phyloP scores from a whole-genome alignment of 345 rosid species.

The Populus pruinosa region DNA sequence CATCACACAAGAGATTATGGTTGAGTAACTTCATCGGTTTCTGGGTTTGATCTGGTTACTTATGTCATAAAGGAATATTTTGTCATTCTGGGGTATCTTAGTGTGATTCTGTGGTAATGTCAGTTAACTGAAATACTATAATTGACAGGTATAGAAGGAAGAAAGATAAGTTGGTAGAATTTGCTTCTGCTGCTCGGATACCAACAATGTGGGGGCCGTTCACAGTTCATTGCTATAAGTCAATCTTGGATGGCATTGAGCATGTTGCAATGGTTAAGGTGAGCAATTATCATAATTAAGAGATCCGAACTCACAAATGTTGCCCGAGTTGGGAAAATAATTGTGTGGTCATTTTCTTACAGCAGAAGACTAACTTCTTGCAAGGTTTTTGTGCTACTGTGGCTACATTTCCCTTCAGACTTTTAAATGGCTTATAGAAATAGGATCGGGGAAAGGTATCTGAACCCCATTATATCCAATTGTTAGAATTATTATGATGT shows the following conservation, averaged over 20 bases:
- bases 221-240: slow-evolving; percentile 69
- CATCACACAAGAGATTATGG: background rate
- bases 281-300: slow-evolving; percentile 20
- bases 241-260: slow-evolving; percentile 84
- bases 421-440: background rate
- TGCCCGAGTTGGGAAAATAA: background rate
- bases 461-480: background rate
- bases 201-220: slow-evolving; percentile 98
- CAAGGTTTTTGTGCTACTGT: background rate
- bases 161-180: slow-evolving; percentile 72
- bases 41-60: background rate
- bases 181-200: slow-evolving; percentile 67
- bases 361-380: background rate
- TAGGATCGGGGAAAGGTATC: background rate
- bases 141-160: slow-evolving; percentile 73
- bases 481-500: background rate
- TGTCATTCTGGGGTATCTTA: background rate
- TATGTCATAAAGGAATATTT: background rate
- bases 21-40: background rate
- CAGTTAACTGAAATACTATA: background rate
- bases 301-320: background rate
- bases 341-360: background rate
- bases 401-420: background rate
- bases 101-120: background rate
- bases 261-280: slow-evolving; percentile 99